These are phyloP conservation scores for Backusella circina DNA, from an alignment of 192 early-diverging fungal species.

Conservation along the genomic window DNA sequence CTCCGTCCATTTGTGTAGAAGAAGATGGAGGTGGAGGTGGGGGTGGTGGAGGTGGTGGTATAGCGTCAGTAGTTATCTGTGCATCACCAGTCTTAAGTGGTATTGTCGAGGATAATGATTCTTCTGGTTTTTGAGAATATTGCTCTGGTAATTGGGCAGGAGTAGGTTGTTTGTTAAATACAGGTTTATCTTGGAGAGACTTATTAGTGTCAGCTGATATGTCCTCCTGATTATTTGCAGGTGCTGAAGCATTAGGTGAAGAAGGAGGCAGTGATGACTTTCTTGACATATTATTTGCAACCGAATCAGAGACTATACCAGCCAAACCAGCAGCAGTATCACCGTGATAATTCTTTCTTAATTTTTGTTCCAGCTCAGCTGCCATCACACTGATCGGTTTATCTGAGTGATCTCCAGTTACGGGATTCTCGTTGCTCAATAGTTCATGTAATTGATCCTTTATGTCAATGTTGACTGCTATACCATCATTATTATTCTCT, in stretches of 20 bases:
- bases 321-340: not conserved
- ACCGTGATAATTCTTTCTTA: slow-evolving; percentile 6
- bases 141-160: not conserved
- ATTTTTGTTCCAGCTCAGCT: slow-evolving; percentile 24
- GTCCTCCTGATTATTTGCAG: not conserved
- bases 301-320: not conserved
- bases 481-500: slow-evolving; percentile 3
- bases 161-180: slow-evolving; percentile 2
- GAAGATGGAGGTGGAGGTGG: slow-evolving; percentile 33
- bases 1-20: slow-evolving; percentile 12
- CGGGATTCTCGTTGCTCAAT: slow-evolving; percentile 6
- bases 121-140: not conserved
- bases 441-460: slow-evolving; percentile 25
- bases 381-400: slow-evolving; percentile 33
- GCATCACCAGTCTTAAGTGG: not conserved
- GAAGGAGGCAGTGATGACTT: slow-evolving; percentile 26
- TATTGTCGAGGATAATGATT: not conserved
- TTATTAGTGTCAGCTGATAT: not conserved
- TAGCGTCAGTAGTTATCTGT: slow-evolving; percentile 2
- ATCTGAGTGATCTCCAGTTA: slow-evolving; percentile 11
- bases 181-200: not conserved
- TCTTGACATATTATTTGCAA: not conserved
- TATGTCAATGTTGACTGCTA: slow-evolving; percentile 13
- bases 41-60: slow-evolving; percentile 34
- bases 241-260: slow-evolving; percentile 26